Evolutionary conservation across 2,329 filamentous ascomycete genomes (phyloP), one percentile per base, ranked within the genome.

Genomic region (Dothideomycetes sp.): DNA sequence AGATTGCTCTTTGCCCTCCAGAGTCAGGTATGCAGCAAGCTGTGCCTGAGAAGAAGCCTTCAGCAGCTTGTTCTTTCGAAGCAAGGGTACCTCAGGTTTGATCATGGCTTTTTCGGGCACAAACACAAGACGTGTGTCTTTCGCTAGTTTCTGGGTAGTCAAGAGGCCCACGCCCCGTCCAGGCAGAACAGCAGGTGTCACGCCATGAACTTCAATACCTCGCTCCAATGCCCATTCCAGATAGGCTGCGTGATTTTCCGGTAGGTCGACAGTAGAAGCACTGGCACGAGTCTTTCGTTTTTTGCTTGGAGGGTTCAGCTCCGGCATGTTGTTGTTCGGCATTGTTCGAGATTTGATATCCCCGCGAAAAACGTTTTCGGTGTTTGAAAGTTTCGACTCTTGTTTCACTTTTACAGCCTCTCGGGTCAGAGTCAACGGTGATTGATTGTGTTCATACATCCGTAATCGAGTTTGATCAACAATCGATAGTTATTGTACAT

Each of bases 131-230:
- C 65, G 61, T 45, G 83, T 73, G 41, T 69, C 70, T 60, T 70
- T 64, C 64, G 81, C 65, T 46, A 91, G 70, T 11, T 71, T 64
- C 19, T 73, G 70, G 10, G 75, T 79, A 4, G 85, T 81, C 36
- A 88, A 70, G 43, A 94, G 78, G 33, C 88, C 87, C 39, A 91
- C 73, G 19, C 87, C 87, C 41, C 82, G 72, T 2, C 79, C 82
- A 5, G 79, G 74, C 12, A 94, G 78, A 27, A 67, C 67, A 28
- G 76, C 71, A 4, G 85, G 79, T 2, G 67, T 66, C 33, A 93
- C 76, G 19, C 78, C 79, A 51, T 80, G 70, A 49, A 86, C 73
- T 24, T 70, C 61, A 19, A 93, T 72, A 11, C 82, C 83, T 43
- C 76, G 70, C 1, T 63, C 60, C 30, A 68, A 57, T 2, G 82